phyloP scores from a whole-genome alignment of 2,329 filamentous ascomycete species.

The Fusarium sp. region DNA sequence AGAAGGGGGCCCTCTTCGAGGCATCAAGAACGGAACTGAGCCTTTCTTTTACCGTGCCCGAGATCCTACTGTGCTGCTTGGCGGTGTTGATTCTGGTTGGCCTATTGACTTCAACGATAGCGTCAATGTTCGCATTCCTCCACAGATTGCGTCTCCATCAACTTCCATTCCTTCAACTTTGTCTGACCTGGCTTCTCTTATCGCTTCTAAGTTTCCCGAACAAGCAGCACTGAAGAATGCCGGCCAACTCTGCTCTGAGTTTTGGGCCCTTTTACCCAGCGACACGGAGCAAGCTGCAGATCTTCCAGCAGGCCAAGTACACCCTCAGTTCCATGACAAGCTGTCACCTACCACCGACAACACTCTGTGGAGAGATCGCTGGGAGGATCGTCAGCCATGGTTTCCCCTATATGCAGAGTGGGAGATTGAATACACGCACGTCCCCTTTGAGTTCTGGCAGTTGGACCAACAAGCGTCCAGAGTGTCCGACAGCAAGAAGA shows the following conservation, averaged over 20 bases:
- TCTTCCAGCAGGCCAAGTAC: neutral
- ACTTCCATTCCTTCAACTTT: neutral
- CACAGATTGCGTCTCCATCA: neutral
- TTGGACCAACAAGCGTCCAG: neutral
- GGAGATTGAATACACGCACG: neutral
- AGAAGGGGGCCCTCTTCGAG: neutral
- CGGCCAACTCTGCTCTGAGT: neutral
- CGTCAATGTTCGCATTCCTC: neutral
- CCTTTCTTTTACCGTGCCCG: neutral
- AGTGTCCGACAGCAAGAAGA: neutral
- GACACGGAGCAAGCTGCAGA: neutral
- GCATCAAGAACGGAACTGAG: neutral
- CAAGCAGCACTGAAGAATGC: neutral
- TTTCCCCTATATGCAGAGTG: neutral
- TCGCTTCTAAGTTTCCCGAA: neutral
- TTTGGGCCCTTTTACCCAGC: neutral
- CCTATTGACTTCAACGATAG: neutral
- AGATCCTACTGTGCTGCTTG: neutral
- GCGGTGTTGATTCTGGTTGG: neutral
- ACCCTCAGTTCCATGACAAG: neutral
- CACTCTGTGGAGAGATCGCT: neutral
- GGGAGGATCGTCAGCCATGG: neutral
- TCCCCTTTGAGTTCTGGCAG: neutral
- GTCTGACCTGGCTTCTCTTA: neutral
- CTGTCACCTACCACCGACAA: neutral